phyloP scores from a whole-genome alignment of 441 rosid genomes.

The Pelargonium citronellum region DNA sequence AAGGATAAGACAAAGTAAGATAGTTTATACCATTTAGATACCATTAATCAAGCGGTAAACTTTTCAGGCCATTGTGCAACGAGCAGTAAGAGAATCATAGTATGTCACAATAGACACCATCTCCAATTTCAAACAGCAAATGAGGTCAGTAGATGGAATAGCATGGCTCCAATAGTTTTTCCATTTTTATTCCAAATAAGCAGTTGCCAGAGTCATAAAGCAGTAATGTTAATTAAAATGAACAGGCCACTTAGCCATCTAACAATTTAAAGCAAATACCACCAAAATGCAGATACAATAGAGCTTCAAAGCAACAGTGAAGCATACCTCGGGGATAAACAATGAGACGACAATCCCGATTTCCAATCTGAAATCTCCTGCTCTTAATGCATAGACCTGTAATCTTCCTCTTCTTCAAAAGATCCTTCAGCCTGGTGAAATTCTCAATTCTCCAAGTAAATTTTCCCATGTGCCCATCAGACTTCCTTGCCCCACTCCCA shows the following conservation, averaged over 20 bases:
- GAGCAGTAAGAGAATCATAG: too few species aligned
- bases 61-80: too few species aligned
- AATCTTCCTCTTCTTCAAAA: slow-evolving; percentile 92
- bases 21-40: neutral
- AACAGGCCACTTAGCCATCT: neutral
- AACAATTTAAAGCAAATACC: neutral
- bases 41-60: neutral
- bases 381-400: slow-evolving; percentile 98
- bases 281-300: neutral
- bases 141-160: neutral
- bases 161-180: neutral
- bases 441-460: slow-evolving; percentile 90
- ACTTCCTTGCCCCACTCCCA: slow-evolving; percentile 65
- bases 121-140: neutral
- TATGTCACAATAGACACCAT: neutral
- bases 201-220: neutral
- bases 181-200: neutral
- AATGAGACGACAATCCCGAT: slow-evolving; percentile 92
- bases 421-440: slow-evolving; percentile 88
- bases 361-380: slow-evolving; percentile 97
- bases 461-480: slow-evolving; percentile 89
- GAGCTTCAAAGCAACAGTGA: slow-evolving; percentile 11
- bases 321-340: slow-evolving; percentile 97
- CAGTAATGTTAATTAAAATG: neutral
- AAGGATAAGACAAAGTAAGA: neutral